Evolutionary conservation across 2,329 filamentous ascomycete species (phyloP).

Genomic region (Geoglossum cookeanum): DNA sequence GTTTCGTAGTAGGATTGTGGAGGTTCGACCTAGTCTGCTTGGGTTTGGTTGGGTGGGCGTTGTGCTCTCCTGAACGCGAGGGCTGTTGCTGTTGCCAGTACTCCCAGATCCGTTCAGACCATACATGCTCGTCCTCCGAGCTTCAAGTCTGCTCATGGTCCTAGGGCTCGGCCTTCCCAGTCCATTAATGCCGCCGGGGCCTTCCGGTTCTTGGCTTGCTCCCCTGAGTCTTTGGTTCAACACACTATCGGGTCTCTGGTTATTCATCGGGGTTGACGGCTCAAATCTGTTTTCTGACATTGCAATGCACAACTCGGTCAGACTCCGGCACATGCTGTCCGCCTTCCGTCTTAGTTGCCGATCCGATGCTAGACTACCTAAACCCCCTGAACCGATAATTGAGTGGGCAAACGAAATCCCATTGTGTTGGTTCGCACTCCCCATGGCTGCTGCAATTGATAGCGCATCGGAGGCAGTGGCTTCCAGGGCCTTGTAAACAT

Average conservation of each 20-base stretch:
- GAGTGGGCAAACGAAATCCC: not conserved
- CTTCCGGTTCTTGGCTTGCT: not conserved
- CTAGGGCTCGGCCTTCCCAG: not conserved
- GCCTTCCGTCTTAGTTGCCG: conserved; percentile 76
- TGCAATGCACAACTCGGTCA: conserved; percentile 83
- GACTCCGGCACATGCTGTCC: conserved; percentile 76
- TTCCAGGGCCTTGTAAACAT: conserved; percentile 65
- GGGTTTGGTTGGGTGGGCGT: not conserved
- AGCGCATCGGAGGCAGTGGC: conserved; percentile 66
- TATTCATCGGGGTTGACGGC: not conserved
- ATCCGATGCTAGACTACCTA: conserved; percentile 36
- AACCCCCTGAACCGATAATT: not conserved
- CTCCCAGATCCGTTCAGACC: not conserved
- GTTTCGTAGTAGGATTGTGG: not conserved
- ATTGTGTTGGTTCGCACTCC: conserved; percentile 46
- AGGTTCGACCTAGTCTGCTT: not conserved
- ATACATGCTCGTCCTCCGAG: conserved; percentile 1
- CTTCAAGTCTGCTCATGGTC: conserved; percentile 1
- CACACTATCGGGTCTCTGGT: not conserved
- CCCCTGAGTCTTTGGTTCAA: not conserved
- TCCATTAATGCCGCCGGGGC: not conserved
- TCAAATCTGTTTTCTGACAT: conserved; percentile 41
- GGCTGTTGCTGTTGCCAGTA: not conserved
- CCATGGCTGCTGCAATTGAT: conserved; percentile 37
- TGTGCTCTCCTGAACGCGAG: not conserved